A percentile compares a stretch with the other conserved stretches of the same genome.
phyloP scores from a whole-genome alignment of 129 eudicot species.

The Glebionis coronaria region DNA sequence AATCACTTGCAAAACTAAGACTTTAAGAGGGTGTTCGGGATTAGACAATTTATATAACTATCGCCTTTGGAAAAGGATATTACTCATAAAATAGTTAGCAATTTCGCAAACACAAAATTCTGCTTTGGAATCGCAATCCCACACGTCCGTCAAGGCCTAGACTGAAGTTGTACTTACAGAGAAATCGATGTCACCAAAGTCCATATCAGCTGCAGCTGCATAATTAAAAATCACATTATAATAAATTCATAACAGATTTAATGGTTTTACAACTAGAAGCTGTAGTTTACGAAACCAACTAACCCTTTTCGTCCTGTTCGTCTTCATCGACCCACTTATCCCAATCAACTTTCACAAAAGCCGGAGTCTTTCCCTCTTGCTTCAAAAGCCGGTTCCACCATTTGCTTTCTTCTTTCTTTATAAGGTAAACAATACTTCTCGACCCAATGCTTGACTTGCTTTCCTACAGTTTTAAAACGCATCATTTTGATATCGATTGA shows the following conservation, averaged over 20 bases:
- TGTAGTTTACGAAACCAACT: background rate
- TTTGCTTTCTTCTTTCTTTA: conserved; percentile 72
- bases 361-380: conserved; percentile 67
- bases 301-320: conserved; percentile 51
- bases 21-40: too few relatives aligned
- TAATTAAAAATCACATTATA: conserved; percentile 14
- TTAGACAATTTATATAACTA: too few relatives aligned
- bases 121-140: too few relatives aligned
- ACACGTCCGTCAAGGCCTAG: too few relatives aligned
- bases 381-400: conserved; percentile 82
- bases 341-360: conserved; percentile 77
- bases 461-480: conserved; percentile 42
- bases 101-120: too few relatives aligned
- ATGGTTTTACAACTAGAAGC: background rate
- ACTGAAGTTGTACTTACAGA: conserved; percentile 45
- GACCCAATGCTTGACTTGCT: conserved; percentile 57
- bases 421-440: conserved; percentile 47
- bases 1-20: too few relatives aligned
- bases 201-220: conserved; percentile 50
- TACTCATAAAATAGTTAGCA: too few relatives aligned
- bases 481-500: background rate
- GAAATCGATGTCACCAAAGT: conserved; percentile 60
- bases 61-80: too few relatives aligned
- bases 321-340: conserved; percentile 94
- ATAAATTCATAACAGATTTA: background rate